A percentile compares a stretch with the other conserved stretches of the same genome.
These are phyloP conservation scores for Thelephora terrestris DNA, from an alignment of 1,284 basidiomycete species.

Conservation along the genomic window DNA sequence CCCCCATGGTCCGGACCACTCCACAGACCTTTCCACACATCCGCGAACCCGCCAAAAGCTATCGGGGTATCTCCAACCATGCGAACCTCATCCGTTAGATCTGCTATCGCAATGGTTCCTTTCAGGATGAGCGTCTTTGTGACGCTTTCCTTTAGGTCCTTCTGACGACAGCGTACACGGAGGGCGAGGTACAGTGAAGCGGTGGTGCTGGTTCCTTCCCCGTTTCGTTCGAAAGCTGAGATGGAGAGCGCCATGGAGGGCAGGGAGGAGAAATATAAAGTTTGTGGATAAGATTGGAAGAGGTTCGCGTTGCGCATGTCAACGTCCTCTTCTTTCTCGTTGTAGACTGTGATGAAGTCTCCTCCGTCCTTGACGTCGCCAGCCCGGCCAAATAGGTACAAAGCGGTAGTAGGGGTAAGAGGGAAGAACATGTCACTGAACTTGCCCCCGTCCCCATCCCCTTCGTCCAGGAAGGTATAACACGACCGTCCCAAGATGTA, in stretches of 20 bases:
- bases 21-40: constrained; percentile 50
- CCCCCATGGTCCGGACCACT: constrained; percentile 25
- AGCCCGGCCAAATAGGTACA: constrained; percentile 34
- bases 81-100: constrained; percentile 43
- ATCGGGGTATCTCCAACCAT: constrained; percentile 28
- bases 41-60: constrained; percentile 43
- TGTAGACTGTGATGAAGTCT: constrained; percentile 29
- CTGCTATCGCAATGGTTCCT: constrained; percentile 35
- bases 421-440: constrained; percentile 43
- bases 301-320: constrained; percentile 47
- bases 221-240: constrained; percentile 36
- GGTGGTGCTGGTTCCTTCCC: constrained; percentile 33
- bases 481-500: constrained; percentile 33
- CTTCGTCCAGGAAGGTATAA: constrained; percentile 33
- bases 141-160: constrained; percentile 40
- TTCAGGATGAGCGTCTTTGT: constrained; percentile 45
- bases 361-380: constrained; percentile 9
- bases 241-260: constrained; percentile 38
- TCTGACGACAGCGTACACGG: constrained; percentile 43
- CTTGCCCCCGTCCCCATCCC: constrained; percentile 25
- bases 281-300: constrained; percentile 36
- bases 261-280: constrained; percentile 41
- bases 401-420: constrained; percentile 36
- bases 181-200: constrained; percentile 38
- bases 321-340: constrained; percentile 38